Base-by-base conservation (phyloP, 1,284 basidiomycete genomes). In the Pseudozyma tsukubaensis region DNA sequence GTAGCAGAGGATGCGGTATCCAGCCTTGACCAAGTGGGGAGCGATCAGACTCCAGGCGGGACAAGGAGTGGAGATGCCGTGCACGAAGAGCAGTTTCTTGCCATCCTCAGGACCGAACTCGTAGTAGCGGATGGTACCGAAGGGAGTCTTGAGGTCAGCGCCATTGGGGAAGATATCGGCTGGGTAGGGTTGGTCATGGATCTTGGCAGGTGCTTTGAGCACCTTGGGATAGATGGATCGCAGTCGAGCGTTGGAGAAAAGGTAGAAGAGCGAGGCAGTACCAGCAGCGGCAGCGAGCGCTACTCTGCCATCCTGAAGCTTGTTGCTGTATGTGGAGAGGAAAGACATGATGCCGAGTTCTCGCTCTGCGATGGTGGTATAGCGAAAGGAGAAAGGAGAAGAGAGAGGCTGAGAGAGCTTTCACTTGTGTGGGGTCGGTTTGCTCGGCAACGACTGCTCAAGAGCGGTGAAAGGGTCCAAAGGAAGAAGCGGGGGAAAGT, bases 31-130 rank as follows among this genome's bases (percentile, higher is more conserved):
- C 11, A 76, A 50, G 24, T 72, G 44, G 4, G 63, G 59, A 4
- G 59, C 57, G 44, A 76, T 49, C 13, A 56, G 44, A 16, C 54
- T 57, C 73, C 73, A 76, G 0, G 62, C 68, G 10, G 73, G 73
- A 13, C 50, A 59, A n/a, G 73, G 73, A 3, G 70, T 76, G 3
- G 71, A 74, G 21, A 73, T 77, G 51, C 82, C 82, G 49, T 83
- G 82, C 0, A 82, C 78, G 24, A 82, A 67, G 10, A 84, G 43
- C 44, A 82, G 82, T 59, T 72, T 76, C 49, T 76, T 70, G 49
- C 72, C 72, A n/a, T 72, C 57, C 36, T 70, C 76, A 18, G 82
- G 82, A 0, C 71, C 71, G 18, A 69, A 74, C 48, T 72, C 66
- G 63, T 82, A 83, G 62, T 75, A 75, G 36, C 56, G 65, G 49